Base-by-base conservation (phyloP, 192 early-diverging fungal genomes). In the Podochytrium sp. region DNA sequence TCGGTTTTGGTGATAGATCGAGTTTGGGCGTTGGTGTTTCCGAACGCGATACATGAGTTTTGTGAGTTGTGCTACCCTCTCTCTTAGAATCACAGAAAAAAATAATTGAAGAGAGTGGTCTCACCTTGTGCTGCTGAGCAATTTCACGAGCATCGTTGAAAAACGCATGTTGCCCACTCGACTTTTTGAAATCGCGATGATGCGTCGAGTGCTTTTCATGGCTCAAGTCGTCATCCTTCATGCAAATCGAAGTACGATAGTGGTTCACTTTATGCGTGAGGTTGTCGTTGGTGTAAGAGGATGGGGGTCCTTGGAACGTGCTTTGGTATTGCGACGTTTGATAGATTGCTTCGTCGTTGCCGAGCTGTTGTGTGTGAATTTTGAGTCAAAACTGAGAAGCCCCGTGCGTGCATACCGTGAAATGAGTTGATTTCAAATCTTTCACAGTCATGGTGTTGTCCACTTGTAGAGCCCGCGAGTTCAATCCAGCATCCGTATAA, bases 371-470 rank as follows among this genome's bases (percentile, higher is more conserved):
- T 57, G 12, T 57, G 14, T 0, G 16, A 34, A 6, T 14, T 65
- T 47, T 18, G 2, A 18, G 47, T 23, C n/a, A 55, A 20, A 0
- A 23, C 18, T 41, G 7, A 14, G 32, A 56, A 16, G 0, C 52
- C n/a, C 29, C 2, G n/a, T 33, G 37, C 3, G 33, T 37, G 12
- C 20, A 0, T 51, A 74, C 72, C 30, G 72, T 65, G 37, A 74
- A 74, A 53, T 74, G 72, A 1, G 72, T 74, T 16, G 60, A 47
- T 25, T 37, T 63, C 47, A 74, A 38, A 53, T 74, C 72, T 63
- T 64, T 61, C 16, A 74, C 62, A 23, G 72, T 74, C 60, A 32
- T 18, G 18, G 27, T 74, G 32, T 74, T 65, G 35, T 74, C 72
- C 12, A 74, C 72, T 25, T 32, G 64, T 14, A 74, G 29, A 37